Evolutionary conservation across 2,329 filamentous ascomycete species (phyloP), one percentile per base, ranked within the genome.

Genomic region (Endoconidiophora laricicola): DNA sequence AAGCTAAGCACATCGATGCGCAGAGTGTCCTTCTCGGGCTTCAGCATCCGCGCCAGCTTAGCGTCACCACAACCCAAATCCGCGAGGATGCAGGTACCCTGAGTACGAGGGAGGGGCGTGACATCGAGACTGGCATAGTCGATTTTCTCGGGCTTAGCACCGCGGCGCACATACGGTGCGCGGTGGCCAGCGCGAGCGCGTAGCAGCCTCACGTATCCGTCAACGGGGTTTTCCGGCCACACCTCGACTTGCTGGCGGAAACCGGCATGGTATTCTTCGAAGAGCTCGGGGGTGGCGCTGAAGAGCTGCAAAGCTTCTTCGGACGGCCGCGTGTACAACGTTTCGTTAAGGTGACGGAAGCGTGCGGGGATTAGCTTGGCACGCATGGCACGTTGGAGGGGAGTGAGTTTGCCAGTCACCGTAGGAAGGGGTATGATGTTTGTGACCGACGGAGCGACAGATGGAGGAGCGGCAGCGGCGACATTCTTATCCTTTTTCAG

Each of bases 341-440:
- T 90, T 69, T 98, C 84, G 65, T 98, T 98, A 54, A 98, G 79
- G 65, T 96, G 87, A 56, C 91, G 86, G 75, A 98, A 98, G 52
- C 91, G 87, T 1, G 91, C 88, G 7, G 88, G 93, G 55, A 94
- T 74, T 55, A 98, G 79, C 70, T 98, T 98, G 61, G 87, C 82
- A 54, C 86, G 81, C 91, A 98, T 98, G 3, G 86, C 80, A 50
- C 83, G 79, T 70, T 98, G 91, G 51, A 98, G 79, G 3, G 91
- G 87, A 1, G 91, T 98, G 60, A 98, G 77, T 58, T 84, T 86
- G 55, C 65, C 61, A 24, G 66, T 61, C 36, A 68, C 63, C 33
- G 68, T 64, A 38, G 69, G 64, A 6, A 66, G 63, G 38, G 67
- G 66, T 1, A 62, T 58, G 40, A 61, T 37, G n/a, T 52, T 45